phyloP scores from a whole-genome alignment of 352 stramenopile species.

The Proteromonas lacertae region DNA sequence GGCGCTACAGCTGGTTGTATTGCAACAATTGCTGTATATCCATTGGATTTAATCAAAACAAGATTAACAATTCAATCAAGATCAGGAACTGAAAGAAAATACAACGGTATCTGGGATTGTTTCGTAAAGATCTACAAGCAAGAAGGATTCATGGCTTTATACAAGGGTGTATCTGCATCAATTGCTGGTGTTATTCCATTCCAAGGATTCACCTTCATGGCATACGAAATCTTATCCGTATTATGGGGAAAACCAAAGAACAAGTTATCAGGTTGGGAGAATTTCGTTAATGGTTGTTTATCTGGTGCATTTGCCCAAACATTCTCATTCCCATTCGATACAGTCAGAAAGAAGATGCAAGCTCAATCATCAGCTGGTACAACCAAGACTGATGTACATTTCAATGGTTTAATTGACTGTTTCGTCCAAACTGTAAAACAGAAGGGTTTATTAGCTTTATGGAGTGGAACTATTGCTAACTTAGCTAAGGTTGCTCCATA shows the following conservation, averaged over 20 bases:
- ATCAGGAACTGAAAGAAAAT: slow-evolving; percentile 1
- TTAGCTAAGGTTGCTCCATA: no score
- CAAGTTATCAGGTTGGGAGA: slow-evolving; percentile 2
- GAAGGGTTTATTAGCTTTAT: no score
- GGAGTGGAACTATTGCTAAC: no score
- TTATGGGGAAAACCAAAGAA: slow-evolving; percentile 3
- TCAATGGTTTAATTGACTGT: no score
- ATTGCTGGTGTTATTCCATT: slow-evolving; percentile 6
- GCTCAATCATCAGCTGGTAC: no score
- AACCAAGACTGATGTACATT: no score
- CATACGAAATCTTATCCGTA: slow-evolving; percentile 4
- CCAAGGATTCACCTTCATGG: slow-evolving; percentile 3
- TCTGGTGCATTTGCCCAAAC: no score
- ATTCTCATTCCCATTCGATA: no score
- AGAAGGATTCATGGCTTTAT: slow-evolving; percentile 4
- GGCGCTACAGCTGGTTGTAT: no score
- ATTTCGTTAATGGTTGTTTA: no score
- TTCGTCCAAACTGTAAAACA: no score
- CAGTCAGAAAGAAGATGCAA: no score
- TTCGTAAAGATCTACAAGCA: slow-evolving; percentile 4
- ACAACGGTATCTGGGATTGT: slow-evolving; percentile 4
- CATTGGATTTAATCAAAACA: slow-evolving; percentile 4
- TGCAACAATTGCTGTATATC: slow-evolving; percentile 4
- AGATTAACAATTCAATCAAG: slow-evolving; percentile 4
- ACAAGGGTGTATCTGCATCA: slow-evolving; percentile 4